Evolutionary conservation across 2,329 filamentous ascomycete genomes (phyloP).

Genomic region (Aspergillus sp.): DNA sequence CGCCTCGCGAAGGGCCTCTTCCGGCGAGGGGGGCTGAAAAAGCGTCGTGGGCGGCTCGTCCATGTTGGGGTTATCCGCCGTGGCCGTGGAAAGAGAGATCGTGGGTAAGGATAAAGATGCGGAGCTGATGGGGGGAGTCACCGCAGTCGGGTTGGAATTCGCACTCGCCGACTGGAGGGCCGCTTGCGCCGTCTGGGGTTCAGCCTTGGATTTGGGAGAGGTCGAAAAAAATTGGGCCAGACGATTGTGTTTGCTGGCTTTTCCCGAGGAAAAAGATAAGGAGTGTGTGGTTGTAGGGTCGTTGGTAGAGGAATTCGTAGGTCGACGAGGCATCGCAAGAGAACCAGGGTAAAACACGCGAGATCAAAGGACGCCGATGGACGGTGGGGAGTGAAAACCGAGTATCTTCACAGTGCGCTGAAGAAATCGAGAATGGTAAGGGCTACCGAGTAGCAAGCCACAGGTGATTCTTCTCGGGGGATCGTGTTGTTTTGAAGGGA

Average conservation of each 20-base stretch:
- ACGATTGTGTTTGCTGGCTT: conserved; percentile 68
- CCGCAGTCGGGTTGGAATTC: conserved; percentile 48
- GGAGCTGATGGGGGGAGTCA: conserved; percentile 63
- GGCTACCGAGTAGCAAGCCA: conserved; percentile 9
- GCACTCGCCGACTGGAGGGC: conserved; percentile 66
- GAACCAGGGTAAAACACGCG: conserved; percentile 14
- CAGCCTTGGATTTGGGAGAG: conserved; percentile 72
- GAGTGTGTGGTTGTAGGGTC: conserved; percentile 50
- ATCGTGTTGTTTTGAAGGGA: not conserved
- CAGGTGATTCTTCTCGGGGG: not conserved
- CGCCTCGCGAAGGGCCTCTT: conserved; percentile 72
- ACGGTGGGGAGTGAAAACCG: conserved; percentile 5
- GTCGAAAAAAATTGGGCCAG: conserved; percentile 80
- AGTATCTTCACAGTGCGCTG: not conserved
- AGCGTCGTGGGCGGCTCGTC: conserved; percentile 76
- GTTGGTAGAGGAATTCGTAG: conserved; percentile 56
- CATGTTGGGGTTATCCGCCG: conserved; percentile 69
- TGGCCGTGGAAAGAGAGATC: conserved; percentile 87
- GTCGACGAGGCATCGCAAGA: conserved; percentile 63
- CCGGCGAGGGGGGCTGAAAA: conserved; percentile 83
- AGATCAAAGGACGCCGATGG: conserved; percentile 13
- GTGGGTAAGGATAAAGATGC: conserved; percentile 78
- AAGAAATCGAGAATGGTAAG: conserved; percentile 2
- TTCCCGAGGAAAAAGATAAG: conserved; percentile 54
- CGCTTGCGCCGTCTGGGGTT: conserved; percentile 50